phyloP scores from a whole-genome alignment of 1,284 basidiomycete genomes.

The Cryptococcus neoformans region DNA sequence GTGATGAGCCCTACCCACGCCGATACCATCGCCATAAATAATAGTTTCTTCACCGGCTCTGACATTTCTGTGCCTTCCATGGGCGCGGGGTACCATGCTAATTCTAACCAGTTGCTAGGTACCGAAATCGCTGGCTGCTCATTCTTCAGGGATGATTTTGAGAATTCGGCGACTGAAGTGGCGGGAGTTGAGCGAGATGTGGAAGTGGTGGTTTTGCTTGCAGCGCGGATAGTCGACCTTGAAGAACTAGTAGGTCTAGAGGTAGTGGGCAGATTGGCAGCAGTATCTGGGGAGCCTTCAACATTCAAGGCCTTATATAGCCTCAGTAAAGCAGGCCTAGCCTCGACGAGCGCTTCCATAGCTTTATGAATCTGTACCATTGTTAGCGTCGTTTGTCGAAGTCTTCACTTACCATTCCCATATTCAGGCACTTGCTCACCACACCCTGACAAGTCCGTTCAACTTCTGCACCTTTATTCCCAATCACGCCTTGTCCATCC shows the following conservation, averaged over 20 bases:
- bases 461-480: constrained; percentile 24
- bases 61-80: constrained; percentile 4
- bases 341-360: constrained; percentile 16
- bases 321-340: constrained; percentile 16
- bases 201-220: background rate
- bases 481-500: constrained; percentile 10
- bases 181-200: background rate
- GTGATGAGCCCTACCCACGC: constrained; percentile 25
- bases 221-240: background rate
- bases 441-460: constrained; percentile 26
- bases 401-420: constrained; percentile 32
- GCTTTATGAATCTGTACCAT: constrained; percentile 18
- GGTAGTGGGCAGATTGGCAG: background rate
- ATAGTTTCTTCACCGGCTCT: constrained; percentile 8
- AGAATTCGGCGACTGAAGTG: background rate
- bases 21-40: constrained; percentile 19
- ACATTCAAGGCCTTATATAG: constrained; percentile 18
- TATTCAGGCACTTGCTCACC: constrained; percentile 13
- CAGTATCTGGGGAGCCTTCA: background rate
- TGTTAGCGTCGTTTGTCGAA: background rate
- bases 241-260: constrained; percentile 1
- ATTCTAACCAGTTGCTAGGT: constrained; percentile 7
- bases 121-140: background rate
- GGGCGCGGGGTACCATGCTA: constrained; percentile 5
- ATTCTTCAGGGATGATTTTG: background rate